Evolutionary conservation across 164 flowering plant genomes (phyloP).

Genomic region (Litsea cubeba): DNA sequence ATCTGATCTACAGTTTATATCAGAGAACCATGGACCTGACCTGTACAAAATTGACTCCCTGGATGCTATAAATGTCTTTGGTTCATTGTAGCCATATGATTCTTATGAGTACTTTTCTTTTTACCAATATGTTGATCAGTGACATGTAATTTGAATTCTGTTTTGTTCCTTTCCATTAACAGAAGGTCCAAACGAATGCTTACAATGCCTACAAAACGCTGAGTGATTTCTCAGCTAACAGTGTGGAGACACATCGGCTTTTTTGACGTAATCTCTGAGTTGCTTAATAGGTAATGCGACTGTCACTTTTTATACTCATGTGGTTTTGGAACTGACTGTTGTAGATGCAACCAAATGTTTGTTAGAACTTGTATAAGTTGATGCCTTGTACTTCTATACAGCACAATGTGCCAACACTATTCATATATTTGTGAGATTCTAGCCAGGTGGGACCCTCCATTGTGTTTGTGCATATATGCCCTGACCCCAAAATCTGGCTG

Average conservation of each 20-base stretch:
- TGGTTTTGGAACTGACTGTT: background rate
- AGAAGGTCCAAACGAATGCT: slow-evolving; percentile 1
- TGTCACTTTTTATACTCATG: background rate
- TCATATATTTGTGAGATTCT: no score
- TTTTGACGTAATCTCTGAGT: background rate
- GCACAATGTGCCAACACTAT: no score
- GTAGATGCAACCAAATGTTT: background rate
- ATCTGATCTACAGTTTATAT: background rate
- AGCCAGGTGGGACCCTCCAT: no score
- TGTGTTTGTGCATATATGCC: no score
- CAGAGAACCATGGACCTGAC: background rate
- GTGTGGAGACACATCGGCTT: background rate
- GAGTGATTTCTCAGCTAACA: background rate
- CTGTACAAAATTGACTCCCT: background rate
- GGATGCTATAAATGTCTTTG: background rate
- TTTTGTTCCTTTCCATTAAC: background rate
- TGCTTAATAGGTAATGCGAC: background rate
- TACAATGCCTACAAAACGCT: background rate
- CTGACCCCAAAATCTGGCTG: no score
- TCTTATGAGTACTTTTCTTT: background rate
- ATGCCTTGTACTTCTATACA: background rate
- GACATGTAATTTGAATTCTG: background rate
- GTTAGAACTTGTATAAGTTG: background rate
- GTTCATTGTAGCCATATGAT: background rate
- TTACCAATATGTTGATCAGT: background rate